A percentile compares a stretch with the other conserved stretches of the same genome.
Conservation (phyloP, 2,329 filamentous ascomycete species). For the Colletotrichum theobromicola region DNA sequence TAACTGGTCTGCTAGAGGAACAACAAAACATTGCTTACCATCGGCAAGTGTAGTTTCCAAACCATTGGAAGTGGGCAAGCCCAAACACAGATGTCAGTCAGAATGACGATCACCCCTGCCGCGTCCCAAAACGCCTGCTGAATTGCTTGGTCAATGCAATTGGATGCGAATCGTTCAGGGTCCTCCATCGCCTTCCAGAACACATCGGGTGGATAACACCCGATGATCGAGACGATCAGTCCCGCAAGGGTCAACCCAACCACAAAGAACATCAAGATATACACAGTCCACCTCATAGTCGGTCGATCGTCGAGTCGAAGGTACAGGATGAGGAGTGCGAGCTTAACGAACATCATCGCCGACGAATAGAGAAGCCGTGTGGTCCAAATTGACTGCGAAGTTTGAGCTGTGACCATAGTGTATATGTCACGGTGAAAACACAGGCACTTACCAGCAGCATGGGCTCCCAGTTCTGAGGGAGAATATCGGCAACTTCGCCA, state of each 20-base stretch:
- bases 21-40: not conserved
- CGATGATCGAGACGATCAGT: not conserved
- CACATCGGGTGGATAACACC: not conserved
- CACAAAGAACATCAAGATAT: not conserved
- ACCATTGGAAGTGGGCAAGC: not conserved
- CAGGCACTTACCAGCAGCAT: too few species aligned
- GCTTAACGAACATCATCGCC: not conserved
- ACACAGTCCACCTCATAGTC: not conserved
- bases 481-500: too few species aligned
- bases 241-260: not conserved
- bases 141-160: not conserved
- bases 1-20: not conserved
- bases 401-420: not conserved
- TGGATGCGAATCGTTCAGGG: not conserved
- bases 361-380: not conserved
- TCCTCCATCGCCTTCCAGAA: not conserved
- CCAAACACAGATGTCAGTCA: conserved; percentile 1
- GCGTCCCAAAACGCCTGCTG: conserved; percentile 1
- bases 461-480: too few species aligned
- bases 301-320: not conserved
- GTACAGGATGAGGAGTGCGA: not conserved
- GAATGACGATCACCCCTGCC: not conserved
- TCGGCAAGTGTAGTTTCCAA: not conserved
- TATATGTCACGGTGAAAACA: too few species aligned
- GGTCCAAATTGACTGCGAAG: not conserved